A percentile compares a stretch with the other conserved stretches of the same genome.
These are phyloP conservation scores for Alternaria novae-zelandiae DNA, from an alignment of 2,329 filamentous ascomycete species.

Conservation along the genomic window DNA sequence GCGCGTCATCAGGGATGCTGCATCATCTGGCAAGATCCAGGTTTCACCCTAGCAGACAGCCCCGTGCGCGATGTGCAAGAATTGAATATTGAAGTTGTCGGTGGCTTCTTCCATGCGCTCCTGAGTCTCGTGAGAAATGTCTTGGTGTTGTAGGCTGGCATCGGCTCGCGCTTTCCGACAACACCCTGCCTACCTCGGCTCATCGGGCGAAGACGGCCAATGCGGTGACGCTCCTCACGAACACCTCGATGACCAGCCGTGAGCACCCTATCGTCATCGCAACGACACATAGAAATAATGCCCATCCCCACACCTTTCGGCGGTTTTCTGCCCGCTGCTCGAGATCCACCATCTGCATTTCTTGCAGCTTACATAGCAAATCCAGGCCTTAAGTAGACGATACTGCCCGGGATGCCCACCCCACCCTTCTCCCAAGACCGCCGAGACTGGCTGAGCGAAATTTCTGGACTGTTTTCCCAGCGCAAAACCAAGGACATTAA, in stretches of 20 bases:
- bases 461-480: conserved; percentile 34
- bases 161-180: conserved; percentile 17
- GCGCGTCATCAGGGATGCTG: neutral
- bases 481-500: conserved; percentile 19
- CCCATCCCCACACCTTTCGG: conserved; percentile 23
- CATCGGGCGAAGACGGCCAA: conserved; percentile 60
- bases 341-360: conserved; percentile 8
- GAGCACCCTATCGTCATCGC: conserved; percentile 69
- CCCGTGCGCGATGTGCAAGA: neutral
- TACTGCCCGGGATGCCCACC: conserved; percentile 37
- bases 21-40: neutral
- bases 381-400: neutral
- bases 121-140: conserved; percentile 3
- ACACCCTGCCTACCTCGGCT: conserved; percentile 23
- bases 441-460: conserved; percentile 45
- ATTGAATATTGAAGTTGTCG: neutral
- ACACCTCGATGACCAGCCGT: conserved; percentile 64
- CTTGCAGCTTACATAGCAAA: conserved; percentile 4
- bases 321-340: conserved; percentile 13
- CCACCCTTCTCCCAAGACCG: conserved; percentile 45
- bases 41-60: neutral
- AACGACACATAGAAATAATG: conserved; percentile 23
- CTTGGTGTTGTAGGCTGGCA: conserved; percentile 14
- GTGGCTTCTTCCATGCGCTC: neutral
- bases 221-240: conserved; percentile 64